These are phyloP conservation scores for Epichloe aotearoae DNA, from an alignment of 2,329 filamentous ascomycete species.

Conservation along the genomic window DNA sequence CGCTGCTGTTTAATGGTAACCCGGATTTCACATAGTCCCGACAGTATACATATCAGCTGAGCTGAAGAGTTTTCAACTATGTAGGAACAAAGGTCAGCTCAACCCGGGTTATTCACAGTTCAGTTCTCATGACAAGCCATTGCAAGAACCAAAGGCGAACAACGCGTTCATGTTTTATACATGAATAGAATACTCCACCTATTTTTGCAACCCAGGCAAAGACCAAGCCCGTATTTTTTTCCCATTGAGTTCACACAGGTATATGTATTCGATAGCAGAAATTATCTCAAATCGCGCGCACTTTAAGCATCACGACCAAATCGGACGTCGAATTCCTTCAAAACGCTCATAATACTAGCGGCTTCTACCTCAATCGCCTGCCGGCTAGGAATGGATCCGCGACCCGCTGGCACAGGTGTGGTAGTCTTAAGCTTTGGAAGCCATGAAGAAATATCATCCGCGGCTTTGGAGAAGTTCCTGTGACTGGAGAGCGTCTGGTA, in stretches of 20 bases:
- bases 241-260: not conserved
- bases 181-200: no score
- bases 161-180: no score
- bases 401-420: constrained; percentile 19
- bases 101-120: no score
- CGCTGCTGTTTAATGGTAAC: no score
- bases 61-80: no score
- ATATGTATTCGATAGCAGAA: not conserved
- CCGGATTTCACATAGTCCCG: no score
- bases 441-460: constrained; percentile 63
- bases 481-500: constrained; percentile 70
- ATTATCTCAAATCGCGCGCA: not conserved
- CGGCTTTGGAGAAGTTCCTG: constrained; percentile 60
- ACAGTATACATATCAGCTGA: no score
- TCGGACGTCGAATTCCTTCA: constrained; percentile 66
- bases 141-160: no score
- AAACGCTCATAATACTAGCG: constrained; percentile 73
- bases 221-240: not conserved
- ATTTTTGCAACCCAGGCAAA: no score
- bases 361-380: constrained; percentile 67
- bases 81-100: no score
- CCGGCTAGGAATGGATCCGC: constrained; percentile 23
- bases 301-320: constrained; percentile 39
- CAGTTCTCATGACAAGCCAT: no score
- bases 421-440: constrained; percentile 57